phyloP scores from a whole-genome alignment of 164 flowering plant species.

The Vitis rotundifolia region DNA sequence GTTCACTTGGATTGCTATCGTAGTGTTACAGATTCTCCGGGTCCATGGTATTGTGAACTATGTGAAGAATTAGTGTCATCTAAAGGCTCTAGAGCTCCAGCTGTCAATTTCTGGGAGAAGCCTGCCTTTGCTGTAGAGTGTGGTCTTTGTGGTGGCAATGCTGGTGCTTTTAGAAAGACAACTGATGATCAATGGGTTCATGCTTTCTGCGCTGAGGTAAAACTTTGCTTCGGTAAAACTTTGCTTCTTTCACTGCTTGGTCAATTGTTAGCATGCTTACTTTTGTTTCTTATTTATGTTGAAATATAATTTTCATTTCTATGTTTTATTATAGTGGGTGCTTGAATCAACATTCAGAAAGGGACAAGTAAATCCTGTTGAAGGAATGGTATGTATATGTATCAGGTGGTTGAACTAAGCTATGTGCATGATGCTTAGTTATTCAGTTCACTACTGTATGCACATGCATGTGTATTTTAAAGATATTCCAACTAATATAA shows the following conservation, averaged over 20 bases:
- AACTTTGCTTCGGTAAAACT: conserved; percentile 37
- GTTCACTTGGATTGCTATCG: conserved; percentile 93
- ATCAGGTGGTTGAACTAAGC: neutral
- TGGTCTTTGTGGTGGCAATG: conserved; percentile 76
- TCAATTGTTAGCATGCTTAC: neutral
- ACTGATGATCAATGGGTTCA: conserved; percentile 88
- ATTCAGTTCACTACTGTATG: neutral
- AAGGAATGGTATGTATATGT: conserved; percentile 74
- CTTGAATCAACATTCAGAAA: conserved; percentile 77
- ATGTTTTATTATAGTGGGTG: conserved; percentile 64
- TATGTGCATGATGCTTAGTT: neutral
- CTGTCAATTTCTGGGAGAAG: conserved; percentile 50
- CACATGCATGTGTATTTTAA: neutral
- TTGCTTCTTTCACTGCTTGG: neutral
- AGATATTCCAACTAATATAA: neutral
- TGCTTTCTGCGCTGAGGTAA: conserved; percentile 98
- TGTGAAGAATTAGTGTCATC: conserved; percentile 67
- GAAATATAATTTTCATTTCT: neutral
- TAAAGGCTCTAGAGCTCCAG: conserved; percentile 39
- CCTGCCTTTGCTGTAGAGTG: conserved; percentile 58
- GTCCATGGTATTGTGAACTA: conserved; percentile 92
- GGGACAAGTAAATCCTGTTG: conserved; percentile 81
- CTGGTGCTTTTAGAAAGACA: conserved; percentile 92
- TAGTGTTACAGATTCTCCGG: conserved; percentile 59
- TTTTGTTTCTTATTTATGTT: neutral